phyloP scores from a whole-genome alignment of 2,329 filamentous ascomycete species.

The Fusarium annulatum region DNA sequence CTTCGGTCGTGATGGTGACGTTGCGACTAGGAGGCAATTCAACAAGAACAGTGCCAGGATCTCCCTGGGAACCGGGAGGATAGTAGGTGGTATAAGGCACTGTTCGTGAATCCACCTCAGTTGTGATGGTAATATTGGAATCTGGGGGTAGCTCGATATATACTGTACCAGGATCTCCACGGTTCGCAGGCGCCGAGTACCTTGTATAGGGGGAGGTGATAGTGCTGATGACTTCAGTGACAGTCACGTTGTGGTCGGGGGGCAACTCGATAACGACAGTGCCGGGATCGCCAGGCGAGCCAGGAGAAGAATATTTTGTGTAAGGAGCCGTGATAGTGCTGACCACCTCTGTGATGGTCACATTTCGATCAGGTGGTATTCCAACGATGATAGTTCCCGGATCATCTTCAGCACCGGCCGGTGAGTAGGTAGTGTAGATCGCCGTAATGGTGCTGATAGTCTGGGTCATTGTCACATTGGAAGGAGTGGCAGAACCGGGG shows the following conservation, averaged over 20 bases:
- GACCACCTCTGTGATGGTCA: constrained; percentile 22
- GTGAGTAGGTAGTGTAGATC: constrained; percentile 24
- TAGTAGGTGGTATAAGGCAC: constrained; percentile 13
- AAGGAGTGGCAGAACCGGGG: constrained; percentile 4
- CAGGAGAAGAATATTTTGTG: constrained; percentile 19
- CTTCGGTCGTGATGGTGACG: constrained; percentile 9
- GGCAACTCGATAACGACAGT: constrained; percentile 21
- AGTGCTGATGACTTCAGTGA: constrained; percentile 14
- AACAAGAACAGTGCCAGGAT: constrained; percentile 8
- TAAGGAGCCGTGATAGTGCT: constrained; percentile 8
- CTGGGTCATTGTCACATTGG: constrained; percentile 25
- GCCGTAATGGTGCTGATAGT: constrained; percentile 27
- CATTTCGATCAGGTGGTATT: constrained; percentile 20
- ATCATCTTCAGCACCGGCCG: constrained; percentile 12
- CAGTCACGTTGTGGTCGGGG: constrained; percentile 17
- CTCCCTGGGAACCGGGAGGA: neutral
- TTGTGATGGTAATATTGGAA: constrained; percentile 19
- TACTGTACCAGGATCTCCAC: constrained; percentile 22
- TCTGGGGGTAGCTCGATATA: constrained; percentile 13
- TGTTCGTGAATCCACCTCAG: neutral
- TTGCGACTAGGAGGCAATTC: constrained; percentile 8
- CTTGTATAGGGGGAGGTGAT: constrained; percentile 18
- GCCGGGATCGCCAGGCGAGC: constrained; percentile 15
- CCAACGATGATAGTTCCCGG: constrained; percentile 27
- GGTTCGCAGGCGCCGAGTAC: constrained; percentile 1